These are phyloP conservation scores for Corymbia citriodora DNA, from an alignment of 441 rosid genomes.

Conservation along the genomic window DNA sequence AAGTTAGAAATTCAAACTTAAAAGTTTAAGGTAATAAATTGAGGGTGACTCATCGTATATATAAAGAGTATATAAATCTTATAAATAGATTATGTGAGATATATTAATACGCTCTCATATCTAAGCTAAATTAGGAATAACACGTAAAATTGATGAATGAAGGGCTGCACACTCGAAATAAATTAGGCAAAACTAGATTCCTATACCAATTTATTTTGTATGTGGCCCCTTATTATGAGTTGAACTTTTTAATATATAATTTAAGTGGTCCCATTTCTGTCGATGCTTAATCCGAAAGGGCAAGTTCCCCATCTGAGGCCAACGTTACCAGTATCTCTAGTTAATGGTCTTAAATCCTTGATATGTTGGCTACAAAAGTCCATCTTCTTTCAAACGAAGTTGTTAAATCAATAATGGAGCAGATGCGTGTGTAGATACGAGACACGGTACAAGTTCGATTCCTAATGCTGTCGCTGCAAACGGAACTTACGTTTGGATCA, in stretches of 20 bases:
- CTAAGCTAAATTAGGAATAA: rapidly evolving
- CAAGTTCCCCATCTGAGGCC: not conserved
- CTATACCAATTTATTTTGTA: not conserved
- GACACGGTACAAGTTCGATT: not conserved
- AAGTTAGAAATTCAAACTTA: not conserved
- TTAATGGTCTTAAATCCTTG: not conserved
- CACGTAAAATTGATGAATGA: not conserved
- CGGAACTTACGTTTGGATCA: not conserved
- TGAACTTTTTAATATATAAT: not conserved
- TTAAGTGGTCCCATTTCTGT: not conserved
- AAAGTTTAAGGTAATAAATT: not conserved
- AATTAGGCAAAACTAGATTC: not conserved
- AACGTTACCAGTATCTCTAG: not conserved
- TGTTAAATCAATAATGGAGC: not conserved
- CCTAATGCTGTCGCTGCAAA: not conserved
- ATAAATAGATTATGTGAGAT: not conserved
- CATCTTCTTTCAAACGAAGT: not conserved
- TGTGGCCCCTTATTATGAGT: not conserved
- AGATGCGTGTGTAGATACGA: not conserved
- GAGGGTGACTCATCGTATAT: not conserved
- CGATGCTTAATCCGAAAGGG: not conserved
- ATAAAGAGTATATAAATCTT: not conserved
- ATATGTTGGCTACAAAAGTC: not conserved
- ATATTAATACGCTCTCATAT: not conserved
- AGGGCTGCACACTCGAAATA: not conserved